Base-by-base conservation (phyloP, 2,329 filamentous ascomycete genomes). In the Colletotrichum orbiculare region DNA sequence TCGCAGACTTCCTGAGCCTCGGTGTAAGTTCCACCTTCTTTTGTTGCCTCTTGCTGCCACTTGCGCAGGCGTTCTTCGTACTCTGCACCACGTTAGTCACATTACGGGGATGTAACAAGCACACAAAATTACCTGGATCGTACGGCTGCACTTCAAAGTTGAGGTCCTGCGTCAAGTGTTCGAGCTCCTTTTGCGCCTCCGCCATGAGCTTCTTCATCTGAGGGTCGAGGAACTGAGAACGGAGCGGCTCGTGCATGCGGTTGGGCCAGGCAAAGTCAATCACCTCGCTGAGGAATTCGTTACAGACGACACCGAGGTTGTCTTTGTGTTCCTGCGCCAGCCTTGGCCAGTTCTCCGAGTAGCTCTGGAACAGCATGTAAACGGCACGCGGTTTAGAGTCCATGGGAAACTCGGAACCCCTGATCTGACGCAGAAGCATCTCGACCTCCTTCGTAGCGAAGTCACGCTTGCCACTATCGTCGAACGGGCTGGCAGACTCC, bases 351-450 rank as follows among this genome's bases (percentile, higher is more conserved):
- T 83, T 82, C 64, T 82, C 79, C 2, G 81, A 83, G 69, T 84
- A 85, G 64, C 82, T 82, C 60, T 85, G 82, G 73, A 85, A 85
- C 11, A 85, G 76, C 71, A 85, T 85, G 72, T 85, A 85, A 2
- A 83, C 82, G 0, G 83, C 83, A 37, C 83, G 78, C 1, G 83
- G 83, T 68, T 85, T 85, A 0, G 82, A 81, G 67, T 85, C 83
- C 58, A 83, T 82, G 1, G 83, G 83, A 54, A 85, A 78, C 62
- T 85, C 83, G 46, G 83, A 84, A 67, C 83, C 83, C 12, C 83
- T 78, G 41, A 85, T 83, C 70, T 85, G 83, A 46, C 77, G 75
- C 2, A 85, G 75, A 0, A 85, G 78, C 34, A 78, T 78, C 71
- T 84, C 81, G 25, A 85, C 83, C 62, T 85, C 81, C 35, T 77